These are phyloP conservation scores for Trifolium repens DNA, from an alignment of 306 rosid species.

Conservation along the genomic window DNA sequence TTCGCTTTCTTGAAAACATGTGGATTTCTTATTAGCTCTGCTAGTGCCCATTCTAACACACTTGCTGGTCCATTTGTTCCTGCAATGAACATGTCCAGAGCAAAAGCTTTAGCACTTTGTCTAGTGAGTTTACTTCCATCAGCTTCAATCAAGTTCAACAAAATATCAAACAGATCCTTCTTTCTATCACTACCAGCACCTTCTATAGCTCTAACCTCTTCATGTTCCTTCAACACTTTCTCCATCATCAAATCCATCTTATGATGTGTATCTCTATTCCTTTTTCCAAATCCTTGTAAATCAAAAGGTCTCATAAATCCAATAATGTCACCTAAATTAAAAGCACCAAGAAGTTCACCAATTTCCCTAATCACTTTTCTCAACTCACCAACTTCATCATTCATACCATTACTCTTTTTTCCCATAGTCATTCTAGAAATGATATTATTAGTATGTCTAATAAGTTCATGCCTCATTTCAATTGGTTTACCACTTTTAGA, in stretches of 20 bases:
- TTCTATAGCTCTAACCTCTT: slow-evolving; percentile 44
- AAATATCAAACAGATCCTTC: slow-evolving; percentile 59
- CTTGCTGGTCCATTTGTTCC: slow-evolving; percentile 60
- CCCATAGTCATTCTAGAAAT: slow-evolving; percentile 57
- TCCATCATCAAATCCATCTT: slow-evolving; percentile 55
- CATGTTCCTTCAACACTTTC: slow-evolving; percentile 59
- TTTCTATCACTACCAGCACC: slow-evolving; percentile 33
- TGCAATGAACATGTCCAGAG: slow-evolving; percentile 56
- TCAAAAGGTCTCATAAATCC: slow-evolving; percentile 48
- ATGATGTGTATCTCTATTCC: slow-evolving; percentile 46
- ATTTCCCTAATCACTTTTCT: slow-evolving; percentile 37
- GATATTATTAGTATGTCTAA: slow-evolving; percentile 46
- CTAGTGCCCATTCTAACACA: slow-evolving; percentile 58
- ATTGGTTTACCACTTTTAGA: slow-evolving; percentile 17
- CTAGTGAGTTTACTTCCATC: slow-evolving; percentile 49
- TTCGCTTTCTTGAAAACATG: slow-evolving; percentile 41
- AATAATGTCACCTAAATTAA: slow-evolving; percentile 39
- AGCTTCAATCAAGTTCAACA: slow-evolving; percentile 53
- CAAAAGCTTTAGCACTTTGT: slow-evolving; percentile 57
- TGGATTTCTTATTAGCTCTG: slow-evolving; percentile 53
- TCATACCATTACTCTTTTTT: slow-evolving; percentile 39
- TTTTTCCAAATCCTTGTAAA: slow-evolving; percentile 47
- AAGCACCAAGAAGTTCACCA: slow-evolving; percentile 41
- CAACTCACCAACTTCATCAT: slow-evolving; percentile 45
- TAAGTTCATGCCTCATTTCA: slow-evolving; percentile 48